phyloP scores from a whole-genome alignment of 768 basidiomycete species.

The Lactarius deliciosus region DNA sequence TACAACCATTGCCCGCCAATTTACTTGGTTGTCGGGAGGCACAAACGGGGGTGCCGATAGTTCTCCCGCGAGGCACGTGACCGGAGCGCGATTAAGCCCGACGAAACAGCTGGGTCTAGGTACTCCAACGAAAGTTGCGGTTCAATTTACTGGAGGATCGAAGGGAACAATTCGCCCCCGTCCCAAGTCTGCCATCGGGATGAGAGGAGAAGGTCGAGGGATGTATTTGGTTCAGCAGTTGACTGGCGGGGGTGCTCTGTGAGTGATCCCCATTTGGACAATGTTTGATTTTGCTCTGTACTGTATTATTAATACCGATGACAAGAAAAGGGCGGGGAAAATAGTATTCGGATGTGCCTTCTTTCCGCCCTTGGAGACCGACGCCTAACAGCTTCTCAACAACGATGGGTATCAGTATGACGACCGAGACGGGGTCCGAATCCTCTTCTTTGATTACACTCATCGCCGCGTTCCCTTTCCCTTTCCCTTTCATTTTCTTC shows the following conservation, averaged over 20 bases:
- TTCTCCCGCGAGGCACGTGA: slow-evolving; percentile 52
- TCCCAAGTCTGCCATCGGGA: slow-evolving; percentile 77
- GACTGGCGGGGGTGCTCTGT: slow-evolving; percentile 52
- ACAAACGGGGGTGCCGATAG: slow-evolving; percentile 33
- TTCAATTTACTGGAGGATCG: slow-evolving; percentile 37
- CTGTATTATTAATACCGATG: slow-evolving; percentile 18
- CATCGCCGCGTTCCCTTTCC: not conserved
- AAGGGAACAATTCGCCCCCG: slow-evolving; percentile 46
- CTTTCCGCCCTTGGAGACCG: slow-evolving; percentile 12
- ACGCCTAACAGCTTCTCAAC: not conserved
- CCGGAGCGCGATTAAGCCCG: slow-evolving; percentile 65
- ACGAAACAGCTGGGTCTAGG: slow-evolving; percentile 60
- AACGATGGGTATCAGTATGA: slow-evolving; percentile 12
- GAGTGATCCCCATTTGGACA: slow-evolving; percentile 4
- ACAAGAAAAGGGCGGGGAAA: not conserved
- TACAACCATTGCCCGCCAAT: slow-evolving; percentile 72
- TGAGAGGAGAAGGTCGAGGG: slow-evolving; percentile 70
- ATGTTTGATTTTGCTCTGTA: not conserved
- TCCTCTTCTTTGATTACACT: not conserved
- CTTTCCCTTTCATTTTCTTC: not conserved
- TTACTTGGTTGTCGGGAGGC: slow-evolving; percentile 56
- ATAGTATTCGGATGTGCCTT: not conserved
- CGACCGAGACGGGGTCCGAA: not conserved
- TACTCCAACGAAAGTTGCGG: slow-evolving; percentile 72
- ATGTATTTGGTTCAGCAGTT: slow-evolving; percentile 79